Percentiles rank a stretch among this genome's conserved stretches.
These are phyloP conservation scores for Mortierella claussenii DNA, from an alignment of 192 early-diverging fungal species.

Conservation along the genomic window DNA sequence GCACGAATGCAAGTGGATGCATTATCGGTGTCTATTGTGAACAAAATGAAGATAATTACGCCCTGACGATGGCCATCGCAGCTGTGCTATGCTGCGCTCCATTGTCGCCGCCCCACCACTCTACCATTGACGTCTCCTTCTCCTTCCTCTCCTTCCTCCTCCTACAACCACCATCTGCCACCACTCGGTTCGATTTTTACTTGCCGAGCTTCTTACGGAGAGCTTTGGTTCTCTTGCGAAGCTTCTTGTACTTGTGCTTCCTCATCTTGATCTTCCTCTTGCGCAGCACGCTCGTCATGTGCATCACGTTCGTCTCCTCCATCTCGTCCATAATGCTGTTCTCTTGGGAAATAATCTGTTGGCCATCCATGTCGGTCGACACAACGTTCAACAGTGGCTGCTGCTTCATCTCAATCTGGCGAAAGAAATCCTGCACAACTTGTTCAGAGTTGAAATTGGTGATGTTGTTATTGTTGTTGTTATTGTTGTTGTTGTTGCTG, in stretches of 20 bases:
- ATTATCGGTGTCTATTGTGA: too few relatives aligned
- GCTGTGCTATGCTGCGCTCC: too few relatives aligned
- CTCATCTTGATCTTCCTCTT: constrained; percentile 94
- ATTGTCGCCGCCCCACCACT: too few relatives aligned
- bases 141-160: too few relatives aligned
- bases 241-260: constrained; percentile 96
- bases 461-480: neutral
- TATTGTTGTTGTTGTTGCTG: too few relatives aligned
- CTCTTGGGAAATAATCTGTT: neutral
- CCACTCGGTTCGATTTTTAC: constrained; percentile 42
- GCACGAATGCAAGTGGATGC: too few relatives aligned
- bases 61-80: too few relatives aligned
- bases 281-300: constrained; percentile 83
- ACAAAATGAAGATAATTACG: too few relatives aligned
- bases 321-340: constrained; percentile 25
- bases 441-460: constrained; percentile 15
- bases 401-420: constrained; percentile 10
- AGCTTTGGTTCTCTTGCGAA: constrained; percentile 81
- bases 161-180: neutral
- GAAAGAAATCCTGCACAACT: constrained; percentile 39
- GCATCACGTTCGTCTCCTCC: constrained; percentile 48
- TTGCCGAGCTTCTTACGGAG: constrained; percentile 80
- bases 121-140: too few relatives aligned
- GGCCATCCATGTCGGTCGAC: constrained; percentile 22
- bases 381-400: neutral